These are phyloP conservation scores for Oxyria digyna DNA, from an alignment of 148 eudicot genomes.

Conservation along the genomic window DNA sequence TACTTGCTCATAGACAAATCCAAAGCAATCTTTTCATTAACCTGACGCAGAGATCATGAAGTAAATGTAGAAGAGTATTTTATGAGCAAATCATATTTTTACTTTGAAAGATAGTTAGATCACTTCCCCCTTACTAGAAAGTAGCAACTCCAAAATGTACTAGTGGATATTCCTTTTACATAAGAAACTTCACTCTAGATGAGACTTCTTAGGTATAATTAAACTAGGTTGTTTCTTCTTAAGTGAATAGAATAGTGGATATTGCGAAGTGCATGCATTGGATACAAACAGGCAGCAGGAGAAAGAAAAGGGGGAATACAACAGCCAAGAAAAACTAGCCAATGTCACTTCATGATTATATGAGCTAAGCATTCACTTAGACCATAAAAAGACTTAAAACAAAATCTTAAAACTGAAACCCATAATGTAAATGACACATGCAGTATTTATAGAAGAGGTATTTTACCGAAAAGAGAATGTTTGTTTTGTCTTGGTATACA, in stretches of 20 bases:
- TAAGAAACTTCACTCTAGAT: neutral
- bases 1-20: neutral
- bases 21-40: neutral
- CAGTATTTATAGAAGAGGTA: neutral
- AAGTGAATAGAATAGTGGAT: conserved; percentile 2
- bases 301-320: neutral
- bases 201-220: neutral
- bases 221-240: neutral
- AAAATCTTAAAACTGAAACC: neutral
- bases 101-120: neutral
- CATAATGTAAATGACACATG: neutral
- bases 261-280: neutral
- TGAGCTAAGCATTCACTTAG: neutral
- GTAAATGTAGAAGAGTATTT: neutral
- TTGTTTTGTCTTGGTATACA: conserved; percentile 96
- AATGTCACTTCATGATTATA: neutral
- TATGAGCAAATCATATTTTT: neutral
- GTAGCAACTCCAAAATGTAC: neutral
- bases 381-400: too few species aligned
- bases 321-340: neutral
- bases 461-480: conserved; percentile 87
- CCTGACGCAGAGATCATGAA: neutral
- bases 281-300: neutral
- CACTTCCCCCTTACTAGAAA: neutral
- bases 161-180: neutral